Evolutionary conservation across 2,329 filamentous ascomycete genomes (phyloP).

Genomic region (Stylonectria norvegica): DNA sequence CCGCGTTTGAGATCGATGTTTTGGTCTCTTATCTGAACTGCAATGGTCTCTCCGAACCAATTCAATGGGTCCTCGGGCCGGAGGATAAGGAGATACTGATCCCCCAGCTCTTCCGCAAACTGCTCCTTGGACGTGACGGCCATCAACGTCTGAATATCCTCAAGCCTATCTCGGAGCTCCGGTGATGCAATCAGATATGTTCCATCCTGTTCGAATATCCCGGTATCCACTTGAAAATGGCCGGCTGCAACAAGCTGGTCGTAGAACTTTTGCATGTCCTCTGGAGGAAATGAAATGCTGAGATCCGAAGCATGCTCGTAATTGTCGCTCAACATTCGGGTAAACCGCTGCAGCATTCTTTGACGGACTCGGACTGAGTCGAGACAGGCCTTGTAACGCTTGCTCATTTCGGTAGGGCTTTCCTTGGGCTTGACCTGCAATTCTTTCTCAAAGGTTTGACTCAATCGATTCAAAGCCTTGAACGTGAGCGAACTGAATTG

Average conservation of each 20-base stretch:
- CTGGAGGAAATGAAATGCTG: constrained; percentile 69
- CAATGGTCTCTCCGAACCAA: constrained; percentile 78
- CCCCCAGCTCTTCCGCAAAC: constrained; percentile 66
- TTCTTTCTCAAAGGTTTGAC: constrained; percentile 87
- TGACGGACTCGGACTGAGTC: constrained; percentile 96
- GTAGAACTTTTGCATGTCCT: constrained; percentile 71
- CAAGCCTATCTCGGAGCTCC: constrained; percentile 67
- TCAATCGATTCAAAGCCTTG: constrained; percentile 85
- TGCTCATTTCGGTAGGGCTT: constrained; percentile 84
- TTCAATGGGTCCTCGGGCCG: constrained; percentile 72
- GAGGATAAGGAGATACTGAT: constrained; percentile 77
- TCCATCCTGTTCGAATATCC: constrained; percentile 67
- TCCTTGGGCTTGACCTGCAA: constrained; percentile 81
- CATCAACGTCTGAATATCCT: constrained; percentile 82
- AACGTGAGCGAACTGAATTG: constrained; percentile 94
- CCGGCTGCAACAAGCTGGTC: constrained; percentile 76
- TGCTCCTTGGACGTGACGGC: constrained; percentile 60
- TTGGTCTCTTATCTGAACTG: constrained; percentile 69
- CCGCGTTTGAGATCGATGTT: constrained; percentile 82
- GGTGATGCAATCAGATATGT: constrained; percentile 84
- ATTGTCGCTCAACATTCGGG: constrained; percentile 81
- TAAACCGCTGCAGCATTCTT: constrained; percentile 94
- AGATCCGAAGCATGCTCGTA: constrained; percentile 98
- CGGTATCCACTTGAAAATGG: constrained; percentile 81
- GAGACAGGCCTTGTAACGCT: constrained; percentile 90